Evolutionary conservation across 495 filamentous ascomycete genomes (phyloP), one percentile per base, ranked within the genome.

Genomic region (Hypoxylon rickii): DNA sequence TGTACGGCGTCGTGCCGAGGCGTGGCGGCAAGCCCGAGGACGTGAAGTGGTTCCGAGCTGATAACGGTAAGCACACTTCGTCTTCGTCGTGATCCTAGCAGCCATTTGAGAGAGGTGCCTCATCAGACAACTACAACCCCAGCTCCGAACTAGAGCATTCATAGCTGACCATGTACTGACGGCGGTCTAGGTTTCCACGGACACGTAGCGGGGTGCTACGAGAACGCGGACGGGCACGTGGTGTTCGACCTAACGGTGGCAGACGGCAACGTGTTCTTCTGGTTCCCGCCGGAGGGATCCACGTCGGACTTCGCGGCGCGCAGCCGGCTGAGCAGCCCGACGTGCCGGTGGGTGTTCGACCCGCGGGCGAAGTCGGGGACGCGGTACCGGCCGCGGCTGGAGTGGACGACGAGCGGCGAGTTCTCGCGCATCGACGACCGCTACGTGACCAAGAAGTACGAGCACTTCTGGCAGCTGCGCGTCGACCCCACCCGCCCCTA

Each of bases 341-440:
- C 79, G 11, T 70, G 70, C 44, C 77, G 79, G 12, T 83, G 79
- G 79, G 66, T 77, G n/a, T 74, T 83, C 46, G 74, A 83, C 61
- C 78, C 78, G 19, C 67, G 69, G 18, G 63, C 72, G 3, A 66
- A 67, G 24, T 69, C 73, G 1, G 66, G 75, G 16, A 67, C 67
- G 13, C 63, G 73, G 1, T 64, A 76, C 8, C 56, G 47, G 31
- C 66, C 74, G 12, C 45, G 67, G 1, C 0, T 70, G 16, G 46
- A 72, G 6, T 78, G 78, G 62, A 61, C 66, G 2, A 75, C 74
- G 4, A 79, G 73, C 44, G 79, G 80, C 16, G 83, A 85, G 62
- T 84, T 84, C 72, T 81, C 77, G 6, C 75, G 82, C 17, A 83
- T 85, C 51, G 83, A 85, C 57, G 83, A 84, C 50, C 76, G 82